Evolutionary conservation across 2,329 filamentous ascomycete species (phyloP), one percentile per base, ranked within the genome.

Genomic region (Colletotrichum zoysiae): DNA sequence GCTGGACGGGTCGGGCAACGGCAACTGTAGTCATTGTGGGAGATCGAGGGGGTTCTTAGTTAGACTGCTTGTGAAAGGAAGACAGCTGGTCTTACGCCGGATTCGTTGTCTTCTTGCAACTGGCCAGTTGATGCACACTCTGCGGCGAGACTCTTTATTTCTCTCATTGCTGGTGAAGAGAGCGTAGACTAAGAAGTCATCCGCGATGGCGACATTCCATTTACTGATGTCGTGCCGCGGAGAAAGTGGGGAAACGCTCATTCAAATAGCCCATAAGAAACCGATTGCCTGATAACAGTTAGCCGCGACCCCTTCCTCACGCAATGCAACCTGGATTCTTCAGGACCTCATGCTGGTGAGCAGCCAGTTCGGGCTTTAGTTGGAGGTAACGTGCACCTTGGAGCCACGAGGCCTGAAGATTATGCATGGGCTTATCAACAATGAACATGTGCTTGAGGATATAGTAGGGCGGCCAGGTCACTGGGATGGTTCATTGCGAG

Each of bases 1-100:
- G 89, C 75, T 90, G 88, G 35, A 84, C 84, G 2, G 80, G 80
- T 2, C 81, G 82, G 53, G 69, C 18, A 33, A 71, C 18, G 18
- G 65, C 60, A 2, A 44, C 40, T 16, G 65, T 60, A 46, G 69
- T 46, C 69, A 71, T 71, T 23, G 30, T 50, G 26, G 5, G 33
- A 23, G 11, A 44, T 12, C 9, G 5, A 44, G 33, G 23, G 50
- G 30, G 5, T 53, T 26, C 23, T 16, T 38, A n/a, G 20, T 16
- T 40, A 12, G 55, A 23, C 26, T 40, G 48, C 12, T 33, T 58
- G 16, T 18, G 33, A 33, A 12, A 8, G 30, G 2, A 12, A n/a
- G 12, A 5, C 3, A 48, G 16, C 2, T 5, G 0, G 56, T n/a
- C 26, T 26, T 30, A 16, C 4, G 16, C 26, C 30, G 57, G n/a